A percentile compares a stretch with the other conserved stretches of the same genome.
Evolutionary conservation across 2,329 filamentous ascomycete species (phyloP).

Genomic region (Fusarium annulatum): DNA sequence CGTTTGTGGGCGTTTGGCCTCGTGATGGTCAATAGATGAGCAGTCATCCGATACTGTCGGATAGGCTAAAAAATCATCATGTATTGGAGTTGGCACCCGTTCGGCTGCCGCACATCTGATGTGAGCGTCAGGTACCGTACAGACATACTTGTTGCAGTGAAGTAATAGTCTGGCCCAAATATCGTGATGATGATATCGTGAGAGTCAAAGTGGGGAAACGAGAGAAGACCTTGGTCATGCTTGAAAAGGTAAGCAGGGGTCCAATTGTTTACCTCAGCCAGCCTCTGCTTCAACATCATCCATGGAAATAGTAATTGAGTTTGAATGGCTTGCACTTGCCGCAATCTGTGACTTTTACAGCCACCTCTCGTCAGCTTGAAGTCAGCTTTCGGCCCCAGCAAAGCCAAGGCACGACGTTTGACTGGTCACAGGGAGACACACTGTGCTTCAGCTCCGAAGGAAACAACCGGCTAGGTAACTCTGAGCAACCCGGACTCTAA

Average conservation of each 20-base stretch:
- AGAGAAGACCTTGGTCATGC: background rate
- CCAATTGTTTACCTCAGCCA: slow-evolving; percentile 13
- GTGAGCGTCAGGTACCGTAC: slow-evolving; percentile 1
- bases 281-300: slow-evolving; percentile 10
- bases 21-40: background rate
- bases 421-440: slow-evolving; percentile 19
- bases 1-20: background rate
- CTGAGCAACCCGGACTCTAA: slow-evolving; percentile 4
- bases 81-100: background rate
- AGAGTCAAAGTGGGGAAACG: background rate
- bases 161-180: background rate
- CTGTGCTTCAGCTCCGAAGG: slow-evolving; percentile 18
- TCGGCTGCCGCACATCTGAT: background rate
- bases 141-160: background rate
- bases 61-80: background rate
- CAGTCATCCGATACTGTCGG: background rate
- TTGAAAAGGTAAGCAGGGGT: background rate
- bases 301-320: slow-evolving; percentile 13
- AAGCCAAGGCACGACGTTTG: slow-evolving; percentile 14
- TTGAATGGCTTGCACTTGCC: slow-evolving; percentile 15
- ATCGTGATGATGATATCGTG: background rate
- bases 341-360: slow-evolving; percentile 1
- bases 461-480: background rate
- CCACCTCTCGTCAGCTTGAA: slow-evolving; percentile 40
- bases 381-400: slow-evolving; percentile 30